A percentile compares a stretch with the other conserved stretches of the same genome.
Conservation (phyloP, 306 rosid species). For the Quercus suber region DNA sequence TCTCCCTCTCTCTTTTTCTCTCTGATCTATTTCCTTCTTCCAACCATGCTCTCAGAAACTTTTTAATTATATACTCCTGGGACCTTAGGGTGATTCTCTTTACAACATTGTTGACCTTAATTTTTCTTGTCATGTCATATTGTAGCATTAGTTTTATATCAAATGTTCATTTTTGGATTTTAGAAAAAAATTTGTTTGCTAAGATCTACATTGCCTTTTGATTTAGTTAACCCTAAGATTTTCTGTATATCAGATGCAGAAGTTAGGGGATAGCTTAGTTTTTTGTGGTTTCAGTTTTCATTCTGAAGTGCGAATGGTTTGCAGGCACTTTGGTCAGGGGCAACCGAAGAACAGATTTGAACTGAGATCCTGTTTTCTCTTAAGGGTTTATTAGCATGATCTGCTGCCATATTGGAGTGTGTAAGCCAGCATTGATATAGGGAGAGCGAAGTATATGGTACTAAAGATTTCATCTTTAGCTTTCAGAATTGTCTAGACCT, state of each 20-base stretch:
- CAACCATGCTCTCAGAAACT: neutral
- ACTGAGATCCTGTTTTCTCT: conserved; percentile 37
- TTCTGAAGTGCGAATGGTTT: conserved; percentile 53
- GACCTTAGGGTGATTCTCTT: neutral
- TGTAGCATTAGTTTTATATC: neutral
- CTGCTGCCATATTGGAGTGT: conserved; percentile 41
- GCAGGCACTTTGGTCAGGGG: conserved; percentile 43
- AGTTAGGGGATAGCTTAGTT: conserved; percentile 35
- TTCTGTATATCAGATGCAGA: conserved; percentile 38
- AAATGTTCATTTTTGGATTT: neutral
- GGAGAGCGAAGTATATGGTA: conserved; percentile 37
- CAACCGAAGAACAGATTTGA: conserved; percentile 34
- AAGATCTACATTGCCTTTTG: neutral
- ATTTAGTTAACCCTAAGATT: conserved; percentile 22
- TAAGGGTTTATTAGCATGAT: conserved; percentile 36
- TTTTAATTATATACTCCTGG: neutral
- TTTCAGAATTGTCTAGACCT: conserved; percentile 34
- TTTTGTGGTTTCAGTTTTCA: conserved; percentile 28
- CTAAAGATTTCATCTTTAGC: conserved; percentile 37
- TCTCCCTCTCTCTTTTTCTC: neutral
- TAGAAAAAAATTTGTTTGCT: neutral
- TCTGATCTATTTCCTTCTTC: neutral
- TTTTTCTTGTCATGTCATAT: neutral
- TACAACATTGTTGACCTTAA: neutral
- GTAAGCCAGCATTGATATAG: conserved; percentile 35